A percentile compares a stretch with the other conserved stretches of the same genome.
phyloP scores from a whole-genome alignment of 805 yeast species.

The Gaillardinia entomophila region DNA sequence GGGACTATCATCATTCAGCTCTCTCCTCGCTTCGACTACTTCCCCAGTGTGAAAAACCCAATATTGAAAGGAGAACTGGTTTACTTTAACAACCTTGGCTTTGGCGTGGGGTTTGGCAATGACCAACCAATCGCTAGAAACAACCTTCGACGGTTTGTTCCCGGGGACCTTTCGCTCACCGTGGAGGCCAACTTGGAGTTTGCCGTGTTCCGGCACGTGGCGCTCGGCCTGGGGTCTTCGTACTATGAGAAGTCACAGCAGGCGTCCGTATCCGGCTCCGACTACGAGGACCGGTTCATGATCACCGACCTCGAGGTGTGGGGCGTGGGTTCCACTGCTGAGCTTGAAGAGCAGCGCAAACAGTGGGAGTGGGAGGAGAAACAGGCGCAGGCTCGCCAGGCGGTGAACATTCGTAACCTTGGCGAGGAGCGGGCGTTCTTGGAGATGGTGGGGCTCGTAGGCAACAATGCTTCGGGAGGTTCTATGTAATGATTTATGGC shows the following conservation, averaged over 20 bases:
- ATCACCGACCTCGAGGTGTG: constrained; percentile 81
- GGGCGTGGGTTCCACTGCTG: constrained; percentile 84
- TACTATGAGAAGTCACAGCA: constrained; percentile 23
- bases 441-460: constrained; percentile 72
- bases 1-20: constrained; percentile 58
- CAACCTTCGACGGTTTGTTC: constrained; percentile 40
- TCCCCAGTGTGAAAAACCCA: constrained; percentile 21
- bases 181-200: constrained; percentile 75
- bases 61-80: constrained; percentile 32
- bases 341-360: constrained; percentile 67
- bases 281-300: constrained; percentile 63
- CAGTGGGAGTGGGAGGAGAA: constrained; percentile 90
- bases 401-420: constrained; percentile 56
- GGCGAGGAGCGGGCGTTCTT: constrained; percentile 82
- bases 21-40: constrained; percentile 60
- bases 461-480: constrained; percentile 43
- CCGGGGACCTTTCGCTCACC: constrained; percentile 78
- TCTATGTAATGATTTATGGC: constrained; percentile 24
- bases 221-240: constrained; percentile 46
- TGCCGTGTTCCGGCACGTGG: constrained; percentile 70
- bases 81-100: constrained; percentile 68
- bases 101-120: constrained; percentile 81
- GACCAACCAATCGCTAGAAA: constrained; percentile 54
- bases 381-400: constrained; percentile 75
- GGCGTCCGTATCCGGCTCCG: constrained; percentile 8